Percentiles rank a stretch among this genome's conserved stretches.
Evolutionary conservation across 176 grass and related monocot species (phyloP).

Genomic region (Lolium perenne): DNA sequence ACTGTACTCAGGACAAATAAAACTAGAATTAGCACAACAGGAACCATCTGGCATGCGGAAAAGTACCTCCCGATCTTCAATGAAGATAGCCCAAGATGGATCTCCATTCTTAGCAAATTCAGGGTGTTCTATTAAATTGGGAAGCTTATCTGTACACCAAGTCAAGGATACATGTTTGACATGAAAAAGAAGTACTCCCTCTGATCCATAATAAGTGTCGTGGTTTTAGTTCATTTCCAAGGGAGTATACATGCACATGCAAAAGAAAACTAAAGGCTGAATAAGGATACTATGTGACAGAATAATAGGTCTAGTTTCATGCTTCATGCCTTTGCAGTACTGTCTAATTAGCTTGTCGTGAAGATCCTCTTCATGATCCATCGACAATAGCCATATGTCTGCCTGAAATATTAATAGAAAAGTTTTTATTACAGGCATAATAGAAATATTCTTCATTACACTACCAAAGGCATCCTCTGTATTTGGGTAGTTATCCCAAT

Average conservation of each 20-base stretch:
- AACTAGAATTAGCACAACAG: not conserved
- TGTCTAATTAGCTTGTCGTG: conserved; percentile 51
- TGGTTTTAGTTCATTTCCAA: no score
- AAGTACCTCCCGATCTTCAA: not conserved
- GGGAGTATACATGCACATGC: not conserved
- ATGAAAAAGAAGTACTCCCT: not conserved
- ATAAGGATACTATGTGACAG: conserved; percentile 1
- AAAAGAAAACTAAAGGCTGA: not conserved
- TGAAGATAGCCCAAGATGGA: conserved; percentile 18
- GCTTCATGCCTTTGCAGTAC: not conserved
- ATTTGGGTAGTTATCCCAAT: not conserved
- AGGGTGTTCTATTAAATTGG: not conserved
- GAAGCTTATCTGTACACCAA: not conserved
- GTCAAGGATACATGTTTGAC: not conserved
- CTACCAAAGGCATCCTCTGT: conserved; percentile 3
- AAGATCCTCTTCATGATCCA: conserved; percentile 54
- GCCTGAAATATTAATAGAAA: conserved; percentile 59
- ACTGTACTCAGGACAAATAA: not conserved
- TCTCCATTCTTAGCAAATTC: not conserved
- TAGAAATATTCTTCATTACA: not conserved
- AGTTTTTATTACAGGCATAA: not conserved
- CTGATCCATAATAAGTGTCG: no score
- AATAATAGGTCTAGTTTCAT: not conserved
- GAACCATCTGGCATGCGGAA: not conserved
- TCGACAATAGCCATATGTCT: conserved; percentile 71